Base-by-base conservation (phyloP, 2,329 filamentous ascomycete species). In the Fusarium newnesense region DNA sequence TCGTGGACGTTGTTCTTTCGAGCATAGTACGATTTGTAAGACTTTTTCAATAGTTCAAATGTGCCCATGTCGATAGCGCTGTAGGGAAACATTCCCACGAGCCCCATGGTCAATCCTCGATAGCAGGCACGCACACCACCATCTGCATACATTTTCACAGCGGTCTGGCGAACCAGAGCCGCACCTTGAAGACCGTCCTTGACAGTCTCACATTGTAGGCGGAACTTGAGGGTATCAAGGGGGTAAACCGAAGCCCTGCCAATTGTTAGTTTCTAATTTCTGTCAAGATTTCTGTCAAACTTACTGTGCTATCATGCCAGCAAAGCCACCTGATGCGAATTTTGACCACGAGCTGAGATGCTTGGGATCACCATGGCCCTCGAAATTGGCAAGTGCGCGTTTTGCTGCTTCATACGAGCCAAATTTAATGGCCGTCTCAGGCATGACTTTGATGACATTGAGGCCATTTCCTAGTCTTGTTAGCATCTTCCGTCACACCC, bases 371-470 rank as follows among this genome's bases (percentile, higher is more conserved):
- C 91, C 88, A 78, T 97, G 95, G 11, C 96, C 96, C 86, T 98
- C 96, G 57, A 98, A 83, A 67, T 90, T 91, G 54, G 96, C 94
- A 69, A 98, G 90, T 8, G 92, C 90, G 71, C 94, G 91, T 86
- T 98, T 99, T 13, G 95, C 93, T 58, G 94, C 95, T 89, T 99
- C 96, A 80, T 98, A 99, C 26, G 95, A 96, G 68, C 96, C 96
- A 81, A 99, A 99, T 83, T 98, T 97, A 80, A 99, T 97, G 32
- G 96, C 96, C 34, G 96, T 98, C 84, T 99, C 96, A 1, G 96
- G 96, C 94, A 98, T 97, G 69, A 99, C 96, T 83, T 99, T 99
- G 79, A 98, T 83, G 6, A 99, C 95, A 77, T 99, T 99, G 76
- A 99, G 86, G 7, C 96, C 96, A 79, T 99, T 99, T 42, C 96